Base-by-base conservation (phyloP, 179 eudicot species). In the Pouteria campechiana region DNA sequence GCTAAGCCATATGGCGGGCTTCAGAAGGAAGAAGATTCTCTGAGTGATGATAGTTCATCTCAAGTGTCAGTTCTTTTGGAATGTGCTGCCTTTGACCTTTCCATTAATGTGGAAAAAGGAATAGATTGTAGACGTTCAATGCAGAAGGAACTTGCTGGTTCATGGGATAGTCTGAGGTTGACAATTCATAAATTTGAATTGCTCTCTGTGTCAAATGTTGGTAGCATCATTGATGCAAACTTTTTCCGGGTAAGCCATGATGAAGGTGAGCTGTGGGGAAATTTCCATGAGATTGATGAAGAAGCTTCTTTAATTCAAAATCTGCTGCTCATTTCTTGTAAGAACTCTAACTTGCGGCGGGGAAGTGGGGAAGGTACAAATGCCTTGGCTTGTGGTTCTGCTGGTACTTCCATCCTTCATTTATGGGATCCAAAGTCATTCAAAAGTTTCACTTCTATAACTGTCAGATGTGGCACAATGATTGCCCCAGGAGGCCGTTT, bases 351-450 rank as follows among this genome's bases (percentile, higher is more conserved):
- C 32, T 73, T 50, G 48, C 83, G 94, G 22, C 98, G 96, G 58
- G 96, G 98, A 55, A 76, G 67, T 63, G 98, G 98, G 37, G 92
- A 73, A 61, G 98, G 88, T 50, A 82, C 87, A 61, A 90, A 86
- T 64, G 57, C 69, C 18, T 61, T 90, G 46, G 79, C 82, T 37
- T 68, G 75, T 58, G 63, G 74, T 52, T 59, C 52, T 53, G 72
- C 94, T 9, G 98, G 94, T 48, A 70, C 74, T 52, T 81, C 76
- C 68, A 56, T 90, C 44, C 62, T 79, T 36, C 64, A 64, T 52
- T 22, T 86, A 33, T 69, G 63, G 58, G 87, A 90, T 54, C 79
- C 94, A 47, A 74, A 67, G 55, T 64, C 50, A 48, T 30, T 40
- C 44, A 70, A 56, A 54, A 69, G 59, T 48, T 69, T 39, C 44